phyloP scores from a whole-genome alignment of 805 yeast species.

The Cyberlindnera euphorbiae region DNA sequence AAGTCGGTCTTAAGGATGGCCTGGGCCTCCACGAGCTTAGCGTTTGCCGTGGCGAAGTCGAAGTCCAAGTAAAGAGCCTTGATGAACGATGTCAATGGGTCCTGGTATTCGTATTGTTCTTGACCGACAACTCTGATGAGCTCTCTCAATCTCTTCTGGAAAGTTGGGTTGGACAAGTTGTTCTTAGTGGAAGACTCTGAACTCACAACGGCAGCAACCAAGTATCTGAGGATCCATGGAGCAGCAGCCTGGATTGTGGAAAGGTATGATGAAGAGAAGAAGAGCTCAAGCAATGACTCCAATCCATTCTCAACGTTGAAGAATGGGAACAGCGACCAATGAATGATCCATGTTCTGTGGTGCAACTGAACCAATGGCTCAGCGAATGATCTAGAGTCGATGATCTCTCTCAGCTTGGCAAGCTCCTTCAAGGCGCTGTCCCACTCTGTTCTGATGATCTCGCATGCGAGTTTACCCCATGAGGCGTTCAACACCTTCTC shows the following conservation, averaged over 20 bases:
- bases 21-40: conserved; percentile 43
- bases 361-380: conserved; percentile 56
- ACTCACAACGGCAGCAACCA: conserved; percentile 54
- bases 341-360: conserved; percentile 63
- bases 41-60: conserved; percentile 50
- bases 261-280: conserved; percentile 54
- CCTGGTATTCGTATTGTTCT: conserved; percentile 60
- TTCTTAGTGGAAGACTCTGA: conserved; percentile 28
- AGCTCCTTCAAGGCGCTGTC: conserved; percentile 50
- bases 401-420: conserved; percentile 48
- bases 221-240: conserved; percentile 67
- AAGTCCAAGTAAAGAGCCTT: conserved; percentile 51
- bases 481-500: conserved; percentile 51
- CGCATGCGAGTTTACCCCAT: conserved; percentile 67
- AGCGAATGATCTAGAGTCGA: conserved; percentile 49
- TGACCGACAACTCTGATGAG: conserved; percentile 52
- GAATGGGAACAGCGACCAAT: conserved; percentile 63
- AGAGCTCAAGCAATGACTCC: conserved; percentile 51
- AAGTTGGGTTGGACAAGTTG: conserved; percentile 27
- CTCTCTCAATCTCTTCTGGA: conserved; percentile 54
- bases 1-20: conserved; percentile 49
- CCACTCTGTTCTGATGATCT: conserved; percentile 50
- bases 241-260: conserved; percentile 66
- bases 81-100: conserved; percentile 57
- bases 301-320: conserved; percentile 49